These are phyloP conservation scores for Tolypocladium nubicola DNA, from an alignment of 2,329 filamentous ascomycete genomes.

Conservation along the genomic window DNA sequence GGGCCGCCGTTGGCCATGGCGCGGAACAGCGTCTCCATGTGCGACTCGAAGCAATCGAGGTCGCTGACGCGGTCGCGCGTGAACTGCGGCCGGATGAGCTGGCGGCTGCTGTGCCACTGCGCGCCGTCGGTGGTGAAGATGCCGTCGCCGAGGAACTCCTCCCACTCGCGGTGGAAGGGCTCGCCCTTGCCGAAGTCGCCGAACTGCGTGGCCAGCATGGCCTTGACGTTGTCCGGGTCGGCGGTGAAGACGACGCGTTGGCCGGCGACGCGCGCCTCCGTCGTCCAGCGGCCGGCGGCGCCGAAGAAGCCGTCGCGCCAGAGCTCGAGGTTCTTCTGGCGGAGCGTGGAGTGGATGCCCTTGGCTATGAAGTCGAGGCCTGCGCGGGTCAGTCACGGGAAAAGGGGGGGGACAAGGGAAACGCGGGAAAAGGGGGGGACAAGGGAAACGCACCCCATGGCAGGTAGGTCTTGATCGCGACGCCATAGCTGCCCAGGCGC, in stretches of 20 bases:
- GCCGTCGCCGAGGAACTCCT: conserved; percentile 60
- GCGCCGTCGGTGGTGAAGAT: conserved; percentile 74
- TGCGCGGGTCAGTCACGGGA: not conserved
- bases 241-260: conserved; percentile 62
- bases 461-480: conserved; percentile 20
- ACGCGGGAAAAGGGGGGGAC: not conserved
- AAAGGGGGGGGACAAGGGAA: too few species aligned
- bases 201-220: conserved; percentile 77
- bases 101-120: conserved; percentile 70
- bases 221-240: conserved; percentile 85
- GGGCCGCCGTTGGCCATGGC: conserved; percentile 50
- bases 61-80: conserved; percentile 76
- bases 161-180: conserved; percentile 65
- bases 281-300: conserved; percentile 38
- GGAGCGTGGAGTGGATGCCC: conserved; percentile 40
- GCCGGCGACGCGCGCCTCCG: conserved; percentile 45
- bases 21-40: conserved; percentile 63
- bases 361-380: conserved; percentile 54
- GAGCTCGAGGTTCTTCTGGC: conserved; percentile 47
- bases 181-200: conserved; percentile 71
- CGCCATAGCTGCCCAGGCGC: conserved; percentile 32
- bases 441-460: conserved; percentile 33
- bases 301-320: conserved; percentile 45
- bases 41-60: conserved; percentile 68
- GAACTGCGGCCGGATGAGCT: conserved; percentile 78